Evolutionary conservation across 345 rosid species (phyloP), one percentile per base, ranked within the genome.

Genomic region (Camelina neglecta): DNA sequence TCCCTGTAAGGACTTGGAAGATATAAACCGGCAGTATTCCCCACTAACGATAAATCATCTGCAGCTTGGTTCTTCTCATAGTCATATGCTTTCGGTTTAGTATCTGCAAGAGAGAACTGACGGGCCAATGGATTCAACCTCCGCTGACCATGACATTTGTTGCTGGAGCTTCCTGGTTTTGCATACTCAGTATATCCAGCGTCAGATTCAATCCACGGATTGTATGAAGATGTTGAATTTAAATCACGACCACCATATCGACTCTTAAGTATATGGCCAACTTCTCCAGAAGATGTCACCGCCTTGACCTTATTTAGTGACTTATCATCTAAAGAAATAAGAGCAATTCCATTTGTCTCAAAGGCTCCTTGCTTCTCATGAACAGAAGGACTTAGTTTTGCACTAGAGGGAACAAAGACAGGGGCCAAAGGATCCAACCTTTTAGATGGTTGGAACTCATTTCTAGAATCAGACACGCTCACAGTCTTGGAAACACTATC

Each of bases 381-480:
- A 2, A 60, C 65, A 18, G 62, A 71, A 58, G 73, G 61, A 35
- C 29, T 66, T 72, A 7, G 36, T 45, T 78, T 78, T 35, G 81
- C 64, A 60, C 59, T 45, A 18, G 74, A 47, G 8, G 81, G 81
- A 78, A 73, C 70, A 36, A 78, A 78, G 12, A 78, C 65, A 2
- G 81, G 81, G 8, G 81, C 81, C 53, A 24, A 78, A 42, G 81
- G 81, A 73, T 78, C 81, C 78, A 78, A 67, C 81, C 18, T 73
- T 60, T 66, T 72, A 21, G 73, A 29, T 23, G 20, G 60, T 23
- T 65, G 77, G 21, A 51, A 57, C 1, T 77, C 77, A 49, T 48
- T 71, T 39, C 55, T 48, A 64, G 76, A 65, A 64, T 56, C 76
- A 8, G 13, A 53, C 8, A 35, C 4, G 49, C 39, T 67, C 24